Evolutionary conservation across 2,329 filamentous ascomycete species (phyloP).

Genomic region (Diaporthe citri): DNA sequence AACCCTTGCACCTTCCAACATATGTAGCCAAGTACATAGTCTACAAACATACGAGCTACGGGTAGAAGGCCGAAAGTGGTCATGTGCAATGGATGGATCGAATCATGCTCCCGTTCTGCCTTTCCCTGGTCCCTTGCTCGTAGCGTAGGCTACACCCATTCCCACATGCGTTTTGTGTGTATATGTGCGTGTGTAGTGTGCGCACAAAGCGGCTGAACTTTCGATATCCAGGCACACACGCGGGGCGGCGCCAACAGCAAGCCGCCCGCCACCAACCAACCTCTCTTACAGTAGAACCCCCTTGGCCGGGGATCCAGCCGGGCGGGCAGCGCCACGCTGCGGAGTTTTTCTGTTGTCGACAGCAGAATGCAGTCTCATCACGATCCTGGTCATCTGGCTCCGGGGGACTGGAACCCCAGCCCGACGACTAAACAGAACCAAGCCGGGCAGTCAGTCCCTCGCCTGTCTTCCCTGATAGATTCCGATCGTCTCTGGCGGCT

Average conservation of each 20-base stretch:
- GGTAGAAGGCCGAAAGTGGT: neutral
- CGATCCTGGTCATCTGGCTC: neutral
- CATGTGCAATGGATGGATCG: neutral
- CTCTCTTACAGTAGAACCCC: neutral
- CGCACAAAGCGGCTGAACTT: neutral
- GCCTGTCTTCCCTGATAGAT: neutral
- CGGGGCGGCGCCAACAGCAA: neutral
- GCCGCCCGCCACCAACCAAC: neutral
- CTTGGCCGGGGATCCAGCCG: neutral
- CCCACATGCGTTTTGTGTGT: neutral
- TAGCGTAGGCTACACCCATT: neutral
- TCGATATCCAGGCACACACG: neutral
- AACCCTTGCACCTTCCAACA: no score
- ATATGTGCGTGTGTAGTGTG: neutral
- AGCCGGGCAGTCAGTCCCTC: neutral
- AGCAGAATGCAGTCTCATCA: neutral
- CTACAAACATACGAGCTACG: neutral
- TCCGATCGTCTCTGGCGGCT: neutral
- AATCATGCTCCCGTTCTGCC: neutral
- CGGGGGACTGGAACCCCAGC: neutral
- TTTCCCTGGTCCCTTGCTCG: neutral
- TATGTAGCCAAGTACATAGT: neutral
- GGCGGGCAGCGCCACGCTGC: neutral
- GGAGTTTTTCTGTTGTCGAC: neutral
- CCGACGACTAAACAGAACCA: neutral